A percentile compares a stretch with the other conserved stretches of the same genome.
Conservation (phyloP, 2,329 filamentous ascomycete species). For the Calcarisporium arbuscula region DNA sequence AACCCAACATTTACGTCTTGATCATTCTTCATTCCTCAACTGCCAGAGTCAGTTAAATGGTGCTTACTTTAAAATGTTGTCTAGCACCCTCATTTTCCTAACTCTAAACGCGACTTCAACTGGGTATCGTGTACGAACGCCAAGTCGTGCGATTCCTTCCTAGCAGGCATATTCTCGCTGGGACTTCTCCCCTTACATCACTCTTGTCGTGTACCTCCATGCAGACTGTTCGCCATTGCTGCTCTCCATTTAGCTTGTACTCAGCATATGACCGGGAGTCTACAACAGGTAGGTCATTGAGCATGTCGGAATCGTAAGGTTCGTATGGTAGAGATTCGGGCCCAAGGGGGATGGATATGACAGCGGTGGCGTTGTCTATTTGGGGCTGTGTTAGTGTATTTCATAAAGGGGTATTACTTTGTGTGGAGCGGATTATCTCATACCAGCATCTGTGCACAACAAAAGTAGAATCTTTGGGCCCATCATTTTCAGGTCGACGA, state of each 20-base stretch:
- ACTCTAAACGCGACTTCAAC: background rate
- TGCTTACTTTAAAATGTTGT: too few species aligned
- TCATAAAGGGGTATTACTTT: too few species aligned
- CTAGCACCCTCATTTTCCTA: too few species aligned
- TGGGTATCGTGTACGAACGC: slow-evolving; percentile 37
- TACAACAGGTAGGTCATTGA: too few species aligned
- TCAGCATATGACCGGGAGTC: too few species aligned
- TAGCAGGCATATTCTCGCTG: slow-evolving; percentile 45
- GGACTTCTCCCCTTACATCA: slow-evolving; percentile 37
- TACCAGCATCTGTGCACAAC: slow-evolving; percentile 42
- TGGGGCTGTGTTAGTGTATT: too few species aligned
- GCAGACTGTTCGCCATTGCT: slow-evolving; percentile 29
- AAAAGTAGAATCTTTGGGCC: slow-evolving; percentile 55
- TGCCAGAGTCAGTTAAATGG: too few species aligned
- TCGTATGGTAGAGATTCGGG: slow-evolving; percentile 28
- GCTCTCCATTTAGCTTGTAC: too few species aligned
- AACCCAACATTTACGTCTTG: too few species aligned
- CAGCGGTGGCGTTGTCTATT: slow-evolving; percentile 18
- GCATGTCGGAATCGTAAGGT: slow-evolving; percentile 27
- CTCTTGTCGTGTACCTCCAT: slow-evolving; percentile 47
- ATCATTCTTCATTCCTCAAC: too few species aligned
- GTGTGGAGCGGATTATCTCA: too few species aligned
- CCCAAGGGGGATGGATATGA: slow-evolving; percentile 30
- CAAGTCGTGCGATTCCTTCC: slow-evolving; percentile 40
- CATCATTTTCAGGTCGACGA: slow-evolving; percentile 63